Evolutionary conservation across 768 basidiomycete genomes (phyloP), one percentile per base, ranked within the genome.

Genomic region (Calocera viscosa): DNA sequence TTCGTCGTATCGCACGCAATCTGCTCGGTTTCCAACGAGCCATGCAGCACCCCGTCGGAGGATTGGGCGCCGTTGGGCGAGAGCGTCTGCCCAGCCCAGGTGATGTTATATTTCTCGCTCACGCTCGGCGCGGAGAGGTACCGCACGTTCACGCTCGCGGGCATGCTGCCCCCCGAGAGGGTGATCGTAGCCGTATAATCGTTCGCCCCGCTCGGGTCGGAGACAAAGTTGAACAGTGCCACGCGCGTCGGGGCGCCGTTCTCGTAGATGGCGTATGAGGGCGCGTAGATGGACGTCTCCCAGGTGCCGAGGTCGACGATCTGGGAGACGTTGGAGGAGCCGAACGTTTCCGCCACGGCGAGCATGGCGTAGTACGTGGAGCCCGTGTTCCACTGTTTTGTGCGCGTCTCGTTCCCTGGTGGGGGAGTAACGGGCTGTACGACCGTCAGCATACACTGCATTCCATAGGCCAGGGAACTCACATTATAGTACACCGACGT

Each of bases 61-160:
- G 82, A 77, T 70, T 86, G 86, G 26, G 78, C 77, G 43, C 79
- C 80, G 7, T 86, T 86, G 49, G 53, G 53, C 14, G 53, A 60
- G 28, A 79, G 38, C 53, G 86, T 86, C 77, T 89, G 90, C 3
- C 84, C 84, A 1, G 87, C 90, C 89, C 90, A 91, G 0, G 84
- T 86, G 67, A 90, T 83, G 71, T 88, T 85, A 65, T 77, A 79
- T 72, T 83, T 86, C 67, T 84, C 81, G 1, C 82, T 77, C 1
- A 89, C 84, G 0, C 82, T 82, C 0, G 77, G 72, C 0, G 88
- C 86, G 0, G 71, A 67, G 30, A 88, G 78, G 71, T 86, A 89
- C 71, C 85, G 64, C 7, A 73, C 70, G 0, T 67, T 68, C 16
- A 77, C 81, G 78, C 84, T 84, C 71, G 86, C 83, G 67, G 77